Evolutionary conservation across 129 eudicot species (phyloP), one percentile per base, ranked within the genome.

Genomic region (Artemisia annua): DNA sequence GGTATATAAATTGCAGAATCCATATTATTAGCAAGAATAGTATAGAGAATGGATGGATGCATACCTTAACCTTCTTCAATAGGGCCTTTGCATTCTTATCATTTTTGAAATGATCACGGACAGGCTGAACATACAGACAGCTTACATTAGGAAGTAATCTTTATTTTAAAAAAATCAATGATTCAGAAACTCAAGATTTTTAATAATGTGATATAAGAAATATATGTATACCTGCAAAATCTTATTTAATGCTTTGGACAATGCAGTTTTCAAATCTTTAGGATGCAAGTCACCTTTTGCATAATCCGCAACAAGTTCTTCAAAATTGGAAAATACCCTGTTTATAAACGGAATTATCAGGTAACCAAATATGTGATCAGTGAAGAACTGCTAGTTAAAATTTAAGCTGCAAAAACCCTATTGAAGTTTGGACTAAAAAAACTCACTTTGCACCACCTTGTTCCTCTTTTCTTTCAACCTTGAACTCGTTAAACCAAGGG

Each of bases 381-480:
- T 39, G 46, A 14, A 7, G 2, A 69, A 11, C 4, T 11, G 10
- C 22, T 3, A 18, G 14, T 10, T 20, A 24, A 28, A 73, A 5
- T 6, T 30, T 30, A 30, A 30, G 35, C 6, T 4, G 35, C 35
- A 30, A 30, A 4, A 49, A 15, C 1, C 2, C 16, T 3, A 3
- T 51, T 51, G 0, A n/a, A 51, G 16, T 51, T 51, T 17, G 16
- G 20, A 7, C 65, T 3, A 58, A 28, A 20, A 46, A 46, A 48
- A 78, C 93, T 79, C 55, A 85, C 94, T 80, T 87, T 32, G 69
- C 83, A 71, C 90, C 90, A n/a, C 88, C 86, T 66, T 82, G 71
- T 30, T 83, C 84, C 8, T 79, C 74, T 50, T 76, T 78, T 32
- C 90, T 74, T 51, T 82, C 88, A 50, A 87, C 87, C 18, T 57